phyloP scores from a whole-genome alignment of 1,139 yeast species.

The Blastobotrys capitulatus region DNA sequence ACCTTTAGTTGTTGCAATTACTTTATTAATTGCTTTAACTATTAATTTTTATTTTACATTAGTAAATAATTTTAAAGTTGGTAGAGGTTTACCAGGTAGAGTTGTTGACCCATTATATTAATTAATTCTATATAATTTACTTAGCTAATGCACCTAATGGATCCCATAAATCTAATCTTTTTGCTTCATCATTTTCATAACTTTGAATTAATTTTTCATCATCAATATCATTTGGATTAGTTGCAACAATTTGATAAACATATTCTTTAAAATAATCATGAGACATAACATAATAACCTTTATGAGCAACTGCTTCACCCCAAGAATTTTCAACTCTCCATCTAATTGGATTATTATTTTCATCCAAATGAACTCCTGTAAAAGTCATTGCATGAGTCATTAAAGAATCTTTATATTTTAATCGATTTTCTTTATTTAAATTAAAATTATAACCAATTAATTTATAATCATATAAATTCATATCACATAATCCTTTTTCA shows the following conservation, averaged over 20 bases:
- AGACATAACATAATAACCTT: constrained; percentile 75
- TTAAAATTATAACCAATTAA: constrained; percentile 55
- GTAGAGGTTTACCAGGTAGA: constrained; percentile 1
- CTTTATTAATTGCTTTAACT: constrained; percentile 58
- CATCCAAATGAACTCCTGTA: constrained; percentile 62
- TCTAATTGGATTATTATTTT: constrained; percentile 52
- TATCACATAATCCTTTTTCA: constrained; percentile 62
- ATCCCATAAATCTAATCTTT: constrained; percentile 69
- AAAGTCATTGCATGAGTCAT: constrained; percentile 91
- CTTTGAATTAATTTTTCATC: constrained; percentile 32
- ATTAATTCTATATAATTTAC: background rate
- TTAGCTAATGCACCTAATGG: constrained; percentile 82
- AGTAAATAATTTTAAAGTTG: constrained; percentile 3
- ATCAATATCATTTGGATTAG: constrained; percentile 36
- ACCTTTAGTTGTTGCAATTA: constrained; percentile 71
- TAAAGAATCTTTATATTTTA: constrained; percentile 50
- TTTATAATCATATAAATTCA: constrained; percentile 58
- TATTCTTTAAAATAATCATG: constrained; percentile 79
- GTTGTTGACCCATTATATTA: background rate
- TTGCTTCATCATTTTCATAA: constrained; percentile 47
- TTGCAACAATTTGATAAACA: constrained; percentile 74
- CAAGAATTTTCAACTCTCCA: constrained; percentile 86
- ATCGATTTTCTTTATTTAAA: constrained; percentile 55
- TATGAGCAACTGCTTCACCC: constrained; percentile 71
- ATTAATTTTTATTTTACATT: constrained; percentile 49